A percentile compares a stretch with the other conserved stretches of the same genome.
phyloP scores from a whole-genome alignment of 176 grass and related monocot genomes.

The Calamus simplicifolius region DNA sequence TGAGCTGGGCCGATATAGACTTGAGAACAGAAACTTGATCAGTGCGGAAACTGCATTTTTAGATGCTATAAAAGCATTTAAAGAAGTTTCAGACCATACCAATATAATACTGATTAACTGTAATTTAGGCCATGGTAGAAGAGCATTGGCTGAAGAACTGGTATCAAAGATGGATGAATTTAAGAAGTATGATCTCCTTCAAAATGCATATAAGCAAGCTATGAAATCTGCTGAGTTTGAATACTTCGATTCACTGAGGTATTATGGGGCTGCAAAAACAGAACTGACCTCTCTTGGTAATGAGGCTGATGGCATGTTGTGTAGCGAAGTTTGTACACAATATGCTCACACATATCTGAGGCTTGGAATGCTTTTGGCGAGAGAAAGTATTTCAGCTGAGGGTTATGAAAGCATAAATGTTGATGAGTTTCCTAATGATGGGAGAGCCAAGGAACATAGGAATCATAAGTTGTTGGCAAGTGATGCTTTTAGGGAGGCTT shows the following conservation, averaged over 20 bases:
- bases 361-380: conserved; percentile 95
- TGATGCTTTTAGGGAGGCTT: conserved; percentile 87
- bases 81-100: conserved; percentile 70
- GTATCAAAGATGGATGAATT: conserved; percentile 69
- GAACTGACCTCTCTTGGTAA: conserved; percentile 50
- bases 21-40: conserved; percentile 52
- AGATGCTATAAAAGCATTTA: conserved; percentile 81
- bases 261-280: conserved; percentile 74
- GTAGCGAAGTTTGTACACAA: conserved; percentile 71
- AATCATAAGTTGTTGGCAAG: conserved; percentile 61
- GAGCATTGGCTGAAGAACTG: conserved; percentile 85
- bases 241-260: conserved; percentile 84
- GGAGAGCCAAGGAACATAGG: conserved; percentile 20
- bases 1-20: conserved; percentile 85
- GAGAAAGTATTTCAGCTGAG: conserved; percentile 64
- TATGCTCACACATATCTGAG: conserved; percentile 93
- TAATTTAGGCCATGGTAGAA: conserved; percentile 95
- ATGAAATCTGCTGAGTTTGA: conserved; percentile 71
- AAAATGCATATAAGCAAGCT: conserved; percentile 58
- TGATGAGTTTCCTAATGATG: conserved; percentile 45
- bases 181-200: conserved; percentile 54
- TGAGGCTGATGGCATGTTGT: conserved; percentile 42
- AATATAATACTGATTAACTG: conserved; percentile 98
- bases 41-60: conserved; percentile 73
- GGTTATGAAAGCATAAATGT: conserved; percentile 45